Base-by-base conservation (phyloP, 495 filamentous ascomycete genomes). In the Penicillium parvum region DNA sequence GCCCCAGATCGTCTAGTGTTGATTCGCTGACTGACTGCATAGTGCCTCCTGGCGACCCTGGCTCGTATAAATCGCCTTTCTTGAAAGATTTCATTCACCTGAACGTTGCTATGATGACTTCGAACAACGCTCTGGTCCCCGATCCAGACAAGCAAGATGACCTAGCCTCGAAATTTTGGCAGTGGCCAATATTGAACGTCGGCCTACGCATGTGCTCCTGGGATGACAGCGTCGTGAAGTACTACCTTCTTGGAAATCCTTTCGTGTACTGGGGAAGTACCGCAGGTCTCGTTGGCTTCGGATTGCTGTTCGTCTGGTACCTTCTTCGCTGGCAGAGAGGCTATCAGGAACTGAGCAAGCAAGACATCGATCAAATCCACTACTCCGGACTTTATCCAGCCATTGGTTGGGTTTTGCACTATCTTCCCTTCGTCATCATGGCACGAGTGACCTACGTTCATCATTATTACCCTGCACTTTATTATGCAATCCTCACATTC, bases 101-200 rank as follows among this genome's bases (percentile, higher is more conserved):
- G 34, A 98, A 98, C 65, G 92, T 98, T 44, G 92, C 94, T 40
- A 98, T 98, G 92, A 96, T 97, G 94, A 98, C 92, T 12, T 97
- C 94, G 10, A 98, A 98, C 72, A 98, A 98, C 61, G 92, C 92
- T 27, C 79, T 98, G 15, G 90, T 98, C 30, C 92, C 92, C 8
- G 94, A 98, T 57, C 94, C 92, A 3, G 92, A 98, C 65, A 98
- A 98, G 76, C 92, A 97, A 67, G 92, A 98, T 60, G 92, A 98
- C 60, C 76, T 98, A 20, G 94, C 92, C 30, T 97, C 92, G 14
- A 78, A 90, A 43, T 95, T 90, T 72, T 98, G 92, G 92, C 91
- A 98, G 65, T 98, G 92, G 92, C 92, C 92, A 18, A 81, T 98
- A 50, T 76, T 98, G 20, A 74, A 97, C 60, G 92, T 98, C 43